A percentile compares a stretch with the other conserved stretches of the same genome.
phyloP scores from a whole-genome alignment of 257 asterid species.

The Fraxinus excelsior region DNA sequence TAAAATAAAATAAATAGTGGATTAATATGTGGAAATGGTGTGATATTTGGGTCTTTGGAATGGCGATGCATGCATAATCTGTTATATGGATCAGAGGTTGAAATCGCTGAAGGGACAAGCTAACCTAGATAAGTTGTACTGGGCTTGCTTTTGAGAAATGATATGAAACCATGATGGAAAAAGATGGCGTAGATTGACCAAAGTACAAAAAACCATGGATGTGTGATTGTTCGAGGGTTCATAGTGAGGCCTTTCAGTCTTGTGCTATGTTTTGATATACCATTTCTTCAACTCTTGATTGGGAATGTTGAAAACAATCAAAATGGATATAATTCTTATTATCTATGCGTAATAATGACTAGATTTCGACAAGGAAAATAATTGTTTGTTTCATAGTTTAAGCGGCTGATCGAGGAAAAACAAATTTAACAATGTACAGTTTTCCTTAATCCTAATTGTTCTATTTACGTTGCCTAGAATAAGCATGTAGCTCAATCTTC shows the following conservation, averaged over 20 bases:
- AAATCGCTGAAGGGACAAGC: not conserved
- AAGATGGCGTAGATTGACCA: not conserved
- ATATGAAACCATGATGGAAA: not conserved
- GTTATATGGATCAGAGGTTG: not conserved
- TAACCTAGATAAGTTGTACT: not conserved
- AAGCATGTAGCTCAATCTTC: not conserved
- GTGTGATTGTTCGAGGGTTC: not conserved
- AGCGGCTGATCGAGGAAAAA: not conserved
- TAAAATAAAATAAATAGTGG: not conserved
- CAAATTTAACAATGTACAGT: not conserved
- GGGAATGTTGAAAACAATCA: not conserved
- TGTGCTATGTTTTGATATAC: not conserved
- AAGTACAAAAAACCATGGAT: not conserved
- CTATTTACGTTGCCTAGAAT: not conserved
- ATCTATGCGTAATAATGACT: not conserved
- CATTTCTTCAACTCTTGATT: not conserved
- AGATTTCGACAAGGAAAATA: not conserved
- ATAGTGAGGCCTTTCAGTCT: not conserved
- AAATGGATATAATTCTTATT: not conserved
- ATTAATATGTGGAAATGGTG: not conserved
- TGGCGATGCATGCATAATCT: not conserved
- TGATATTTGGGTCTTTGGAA: not conserved
- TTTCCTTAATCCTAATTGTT: not conserved
- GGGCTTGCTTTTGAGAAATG: not conserved
- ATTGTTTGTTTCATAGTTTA: not conserved